Percentiles rank a stretch among this genome's conserved stretches.
These are phyloP conservation scores for Besnoitia besnoiti DNA, from an alignment of 169 alveolate species.

Conservation along the genomic window DNA sequence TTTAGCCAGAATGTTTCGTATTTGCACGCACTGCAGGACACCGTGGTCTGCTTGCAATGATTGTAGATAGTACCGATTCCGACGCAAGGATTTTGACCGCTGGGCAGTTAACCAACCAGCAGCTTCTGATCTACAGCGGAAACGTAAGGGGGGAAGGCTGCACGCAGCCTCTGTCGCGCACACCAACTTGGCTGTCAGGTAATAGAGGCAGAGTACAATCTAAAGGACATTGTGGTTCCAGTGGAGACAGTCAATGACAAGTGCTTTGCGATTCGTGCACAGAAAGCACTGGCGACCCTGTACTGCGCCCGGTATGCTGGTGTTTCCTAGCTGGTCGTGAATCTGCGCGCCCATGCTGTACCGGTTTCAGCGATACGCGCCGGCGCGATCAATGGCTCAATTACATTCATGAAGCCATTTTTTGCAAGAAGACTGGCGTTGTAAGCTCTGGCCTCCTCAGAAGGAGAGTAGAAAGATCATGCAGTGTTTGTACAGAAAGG, in stretches of 20 bases:
- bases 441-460: not conserved
- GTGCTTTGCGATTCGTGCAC: conserved; percentile 32
- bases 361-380: conserved; percentile 31
- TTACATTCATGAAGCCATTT: conserved; percentile 48
- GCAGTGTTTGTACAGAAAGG: conserved; percentile 22
- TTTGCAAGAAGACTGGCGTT: conserved; percentile 62
- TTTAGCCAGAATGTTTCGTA: not conserved
- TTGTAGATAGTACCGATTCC: conserved; percentile 38
- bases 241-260: conserved; percentile 55
- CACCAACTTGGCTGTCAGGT: not conserved
- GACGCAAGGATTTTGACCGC: conserved; percentile 54
- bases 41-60: conserved; percentile 57
- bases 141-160: not conserved
- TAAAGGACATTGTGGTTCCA: conserved; percentile 46
- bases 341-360: no score
- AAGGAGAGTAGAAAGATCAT: not conserved
- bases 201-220: conserved; percentile 25
- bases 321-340: not conserved
- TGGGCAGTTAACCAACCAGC: conserved; percentile 28
- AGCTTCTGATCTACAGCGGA: conserved; percentile 38
- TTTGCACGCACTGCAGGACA: not conserved
- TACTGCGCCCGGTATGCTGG: conserved; percentile 50
- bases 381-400: conserved; percentile 53
- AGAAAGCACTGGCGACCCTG: conserved; percentile 22
- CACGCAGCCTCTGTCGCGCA: not conserved